Evolutionary conservation across 805 yeast genomes (phyloP).

Genomic region (Wickerhamomyces bovis): DNA sequence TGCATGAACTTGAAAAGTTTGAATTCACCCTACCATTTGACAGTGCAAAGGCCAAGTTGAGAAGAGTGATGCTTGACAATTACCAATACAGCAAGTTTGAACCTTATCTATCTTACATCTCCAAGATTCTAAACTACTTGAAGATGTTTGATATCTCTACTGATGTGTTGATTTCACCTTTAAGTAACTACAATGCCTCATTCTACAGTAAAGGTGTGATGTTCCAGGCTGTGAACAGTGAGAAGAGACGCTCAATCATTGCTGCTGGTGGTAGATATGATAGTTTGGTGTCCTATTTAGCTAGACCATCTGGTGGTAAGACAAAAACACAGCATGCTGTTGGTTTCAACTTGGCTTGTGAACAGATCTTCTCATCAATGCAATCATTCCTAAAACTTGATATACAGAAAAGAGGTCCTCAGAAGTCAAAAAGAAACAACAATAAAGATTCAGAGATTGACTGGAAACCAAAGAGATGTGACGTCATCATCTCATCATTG

Average conservation of each 20-base stretch:
- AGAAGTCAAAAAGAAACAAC: conserved; percentile 29
- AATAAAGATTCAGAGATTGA: conserved; percentile 31
- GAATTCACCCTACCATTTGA: conserved; percentile 71
- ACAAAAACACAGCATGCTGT: conserved; percentile 54
- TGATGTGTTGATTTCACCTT: conserved; percentile 64
- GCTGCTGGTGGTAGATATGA: conserved; percentile 97
- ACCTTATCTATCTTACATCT: conserved; percentile 54
- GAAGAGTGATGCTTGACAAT: conserved; percentile 68
- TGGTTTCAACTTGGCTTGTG: conserved; percentile 82
- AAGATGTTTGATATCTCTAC: conserved; percentile 54
- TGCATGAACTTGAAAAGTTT: conserved; percentile 76
- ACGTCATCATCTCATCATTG: conserved; percentile 71
- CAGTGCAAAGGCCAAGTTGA: conserved; percentile 54
- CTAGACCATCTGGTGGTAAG: conserved; percentile 44
- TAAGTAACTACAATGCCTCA: conserved; percentile 74
- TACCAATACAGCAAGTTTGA: conserved; percentile 58
- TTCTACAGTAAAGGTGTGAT: conserved; percentile 79
- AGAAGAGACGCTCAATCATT: conserved; percentile 41
- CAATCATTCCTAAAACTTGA: conserved; percentile 38
- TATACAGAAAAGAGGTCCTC: conserved; percentile 19
- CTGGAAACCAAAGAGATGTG: conserved; percentile 64
- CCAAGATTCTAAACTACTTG: conserved; percentile 48
- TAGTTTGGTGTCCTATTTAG: conserved; percentile 55
- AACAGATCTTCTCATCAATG: conserved; percentile 49
- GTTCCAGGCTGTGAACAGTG: conserved; percentile 80